These are phyloP conservation scores for Pythium brachiatum DNA, from an alignment of 352 stramenopile genomes.

Conservation along the genomic window DNA sequence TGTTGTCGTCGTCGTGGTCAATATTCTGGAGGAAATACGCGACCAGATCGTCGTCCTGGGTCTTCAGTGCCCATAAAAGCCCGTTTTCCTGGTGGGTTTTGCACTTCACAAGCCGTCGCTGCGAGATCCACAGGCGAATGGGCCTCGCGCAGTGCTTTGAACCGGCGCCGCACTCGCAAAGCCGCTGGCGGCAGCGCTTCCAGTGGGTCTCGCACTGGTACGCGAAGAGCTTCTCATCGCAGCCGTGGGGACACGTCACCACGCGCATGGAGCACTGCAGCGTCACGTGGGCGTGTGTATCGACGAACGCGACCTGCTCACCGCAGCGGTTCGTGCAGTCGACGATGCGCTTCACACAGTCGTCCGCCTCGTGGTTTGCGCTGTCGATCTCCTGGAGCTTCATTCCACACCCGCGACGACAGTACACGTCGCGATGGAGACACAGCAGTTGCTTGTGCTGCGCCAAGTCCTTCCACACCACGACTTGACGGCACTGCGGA, in stretches of 20 bases:
- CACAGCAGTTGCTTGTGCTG: slow-evolving; percentile 53
- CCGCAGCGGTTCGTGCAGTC: slow-evolving; percentile 62
- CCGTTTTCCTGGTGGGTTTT: slow-evolving; percentile 47
- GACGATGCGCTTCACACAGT: slow-evolving; percentile 43
- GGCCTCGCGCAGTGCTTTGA: slow-evolving; percentile 48
- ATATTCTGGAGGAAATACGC: slow-evolving; percentile 61
- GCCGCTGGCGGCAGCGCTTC: slow-evolving; percentile 59
- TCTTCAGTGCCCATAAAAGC: slow-evolving; percentile 63
- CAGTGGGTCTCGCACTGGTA: slow-evolving; percentile 61
- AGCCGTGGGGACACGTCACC: slow-evolving; percentile 58
- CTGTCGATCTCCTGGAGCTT: slow-evolving; percentile 39
- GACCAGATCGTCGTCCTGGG: slow-evolving; percentile 54
- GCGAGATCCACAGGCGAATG: slow-evolving; percentile 56
- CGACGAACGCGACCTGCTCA: slow-evolving; percentile 29
- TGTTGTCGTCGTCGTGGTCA: slow-evolving; percentile 18
- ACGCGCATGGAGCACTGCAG: slow-evolving; percentile 54
- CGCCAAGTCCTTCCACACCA: slow-evolving; percentile 34
- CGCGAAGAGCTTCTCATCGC: slow-evolving; percentile 50
- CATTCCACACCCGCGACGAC: slow-evolving; percentile 50
- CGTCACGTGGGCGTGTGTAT: slow-evolving; percentile 41
- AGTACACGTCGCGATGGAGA: slow-evolving; percentile 45
- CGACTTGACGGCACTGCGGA: slow-evolving; percentile 39
- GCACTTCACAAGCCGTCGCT: slow-evolving; percentile 43
- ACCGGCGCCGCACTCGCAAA: slow-evolving; percentile 58
- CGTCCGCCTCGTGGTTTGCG: slow-evolving; percentile 40